phyloP scores from a whole-genome alignment of 2,329 filamentous ascomycete species.

The Paraphoma chrysanthemicola region DNA sequence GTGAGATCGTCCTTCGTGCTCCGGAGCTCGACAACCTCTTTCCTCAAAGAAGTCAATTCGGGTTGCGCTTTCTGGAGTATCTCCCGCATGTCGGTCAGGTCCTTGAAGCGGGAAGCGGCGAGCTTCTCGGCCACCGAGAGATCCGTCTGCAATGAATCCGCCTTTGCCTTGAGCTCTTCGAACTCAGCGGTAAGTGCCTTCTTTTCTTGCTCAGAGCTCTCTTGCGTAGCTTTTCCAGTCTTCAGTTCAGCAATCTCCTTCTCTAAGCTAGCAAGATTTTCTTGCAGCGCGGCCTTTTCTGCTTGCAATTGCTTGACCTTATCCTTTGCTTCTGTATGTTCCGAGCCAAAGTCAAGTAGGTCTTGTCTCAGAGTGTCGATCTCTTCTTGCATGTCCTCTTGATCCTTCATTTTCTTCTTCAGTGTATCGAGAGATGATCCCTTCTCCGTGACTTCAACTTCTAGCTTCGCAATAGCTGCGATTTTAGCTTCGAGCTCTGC shows the following conservation, averaged over 20 bases:
- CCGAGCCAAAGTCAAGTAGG: constrained; percentile 77
- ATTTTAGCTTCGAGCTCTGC: constrained; percentile 46
- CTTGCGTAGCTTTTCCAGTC: constrained; percentile 54
- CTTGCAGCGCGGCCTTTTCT: constrained; percentile 71
- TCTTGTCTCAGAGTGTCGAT: constrained; percentile 84
- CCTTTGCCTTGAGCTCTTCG: constrained; percentile 74
- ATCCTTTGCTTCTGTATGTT: constrained; percentile 84
- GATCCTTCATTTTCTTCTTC: constrained; percentile 73
- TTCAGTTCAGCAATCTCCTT: constrained; percentile 69
- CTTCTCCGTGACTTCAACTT: constrained; percentile 56
- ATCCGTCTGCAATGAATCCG: constrained; percentile 77
- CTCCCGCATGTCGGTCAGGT: constrained; percentile 80
- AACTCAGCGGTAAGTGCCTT: constrained; percentile 69
- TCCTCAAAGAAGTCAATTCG: constrained; percentile 79
- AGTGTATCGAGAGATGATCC: constrained; percentile 76
- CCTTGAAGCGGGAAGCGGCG: constrained; percentile 86
- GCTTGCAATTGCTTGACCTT: constrained; percentile 71
- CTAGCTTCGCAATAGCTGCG: constrained; percentile 38
- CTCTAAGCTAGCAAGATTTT: constrained; percentile 72
- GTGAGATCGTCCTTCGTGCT: constrained; percentile 76
- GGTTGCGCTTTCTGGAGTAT: constrained; percentile 84
- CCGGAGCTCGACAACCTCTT: constrained; percentile 78
- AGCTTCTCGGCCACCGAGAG: constrained; percentile 85
- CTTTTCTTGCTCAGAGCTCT: constrained; percentile 60
- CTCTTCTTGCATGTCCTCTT: constrained; percentile 81